Evolutionary conservation across 331 rosid genomes (phyloP).

Genomic region (Quercus phellos): DNA sequence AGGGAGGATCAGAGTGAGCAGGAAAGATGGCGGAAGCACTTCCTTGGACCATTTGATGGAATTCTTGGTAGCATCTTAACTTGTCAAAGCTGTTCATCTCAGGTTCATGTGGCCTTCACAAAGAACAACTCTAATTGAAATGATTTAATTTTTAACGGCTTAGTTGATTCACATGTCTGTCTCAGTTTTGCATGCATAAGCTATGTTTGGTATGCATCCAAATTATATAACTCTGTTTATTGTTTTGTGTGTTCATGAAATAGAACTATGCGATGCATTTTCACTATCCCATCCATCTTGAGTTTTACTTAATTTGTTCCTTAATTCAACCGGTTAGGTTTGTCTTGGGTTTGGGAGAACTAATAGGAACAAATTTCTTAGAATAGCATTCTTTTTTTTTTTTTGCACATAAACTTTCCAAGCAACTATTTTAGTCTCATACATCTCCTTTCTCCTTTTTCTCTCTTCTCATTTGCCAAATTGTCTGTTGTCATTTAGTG

Average conservation of each 20-base stretch:
- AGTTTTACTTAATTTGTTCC: background rate
- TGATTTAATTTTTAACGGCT: background rate
- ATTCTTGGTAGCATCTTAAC: slow-evolving; percentile 79
- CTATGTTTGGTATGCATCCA: background rate
- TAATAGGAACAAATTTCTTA: background rate
- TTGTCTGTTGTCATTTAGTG: background rate
- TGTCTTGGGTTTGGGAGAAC: background rate
- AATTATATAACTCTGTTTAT: background rate
- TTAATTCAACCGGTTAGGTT: background rate
- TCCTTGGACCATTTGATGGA: slow-evolving; percentile 91
- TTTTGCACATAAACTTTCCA: background rate
- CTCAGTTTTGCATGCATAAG: background rate
- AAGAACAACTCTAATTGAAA: slow-evolving; percentile 4
- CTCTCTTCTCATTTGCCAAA: background rate
- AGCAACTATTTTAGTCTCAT: background rate
- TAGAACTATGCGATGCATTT: background rate
- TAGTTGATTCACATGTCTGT: background rate
- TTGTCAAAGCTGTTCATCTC: slow-evolving; percentile 80
- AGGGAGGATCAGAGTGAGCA: slow-evolving; percentile 44
- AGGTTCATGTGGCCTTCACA: slow-evolving; percentile 45
- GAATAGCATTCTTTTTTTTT: background rate
- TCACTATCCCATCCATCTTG: too few relatives aligned
- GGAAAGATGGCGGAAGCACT: slow-evolving; percentile 67
- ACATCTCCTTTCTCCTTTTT: background rate
- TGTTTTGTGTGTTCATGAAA: background rate